phyloP scores from a whole-genome alignment of 768 basidiomycete genomes.

The Boletus rex-veris region DNA sequence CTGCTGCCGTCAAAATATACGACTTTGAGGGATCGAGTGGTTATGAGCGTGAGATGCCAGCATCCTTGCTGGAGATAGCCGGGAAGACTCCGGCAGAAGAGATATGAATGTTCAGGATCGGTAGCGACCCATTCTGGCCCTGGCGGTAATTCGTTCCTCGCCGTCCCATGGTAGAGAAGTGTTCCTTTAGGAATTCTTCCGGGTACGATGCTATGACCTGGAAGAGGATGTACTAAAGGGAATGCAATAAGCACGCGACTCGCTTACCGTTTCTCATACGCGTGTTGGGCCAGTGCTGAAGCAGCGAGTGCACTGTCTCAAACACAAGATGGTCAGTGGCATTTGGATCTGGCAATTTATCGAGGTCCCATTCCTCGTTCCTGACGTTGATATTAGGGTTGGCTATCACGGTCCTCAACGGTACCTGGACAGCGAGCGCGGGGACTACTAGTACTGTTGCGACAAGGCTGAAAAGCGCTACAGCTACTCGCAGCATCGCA shows the following conservation, averaged over 20 bases:
- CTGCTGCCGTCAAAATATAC: conserved; percentile 54
- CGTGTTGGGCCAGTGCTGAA: conserved; percentile 47
- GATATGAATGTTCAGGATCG: conserved; percentile 36
- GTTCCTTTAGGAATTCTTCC: conserved; percentile 35
- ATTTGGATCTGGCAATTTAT: conserved; percentile 21
- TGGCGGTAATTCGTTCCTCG: conserved; percentile 20
- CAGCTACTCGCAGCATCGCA: background rate
- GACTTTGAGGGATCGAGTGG: conserved; percentile 37
- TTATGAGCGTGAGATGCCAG: conserved; percentile 16
- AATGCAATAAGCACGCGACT: conserved; percentile 5
- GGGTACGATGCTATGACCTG: conserved; percentile 28
- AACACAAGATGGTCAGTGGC: conserved; percentile 26
- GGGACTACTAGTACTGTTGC: background rate
- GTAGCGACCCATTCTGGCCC: conserved; percentile 33
- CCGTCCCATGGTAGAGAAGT: conserved; percentile 34
- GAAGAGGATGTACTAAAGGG: conserved; percentile 11
- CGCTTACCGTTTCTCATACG: conserved; percentile 43
- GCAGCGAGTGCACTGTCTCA: conserved; percentile 25
- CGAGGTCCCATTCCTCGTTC: conserved; percentile 20
- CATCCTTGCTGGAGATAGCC: background rate
- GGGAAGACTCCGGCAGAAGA: conserved; percentile 32
- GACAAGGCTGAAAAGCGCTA: background rate
- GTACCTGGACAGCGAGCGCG: conserved; percentile 5
- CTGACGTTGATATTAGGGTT: background rate
- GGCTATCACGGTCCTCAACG: background rate